phyloP scores from a whole-genome alignment of 2,329 filamentous ascomycete genomes.

The Chaetomiaceae sp. region DNA sequence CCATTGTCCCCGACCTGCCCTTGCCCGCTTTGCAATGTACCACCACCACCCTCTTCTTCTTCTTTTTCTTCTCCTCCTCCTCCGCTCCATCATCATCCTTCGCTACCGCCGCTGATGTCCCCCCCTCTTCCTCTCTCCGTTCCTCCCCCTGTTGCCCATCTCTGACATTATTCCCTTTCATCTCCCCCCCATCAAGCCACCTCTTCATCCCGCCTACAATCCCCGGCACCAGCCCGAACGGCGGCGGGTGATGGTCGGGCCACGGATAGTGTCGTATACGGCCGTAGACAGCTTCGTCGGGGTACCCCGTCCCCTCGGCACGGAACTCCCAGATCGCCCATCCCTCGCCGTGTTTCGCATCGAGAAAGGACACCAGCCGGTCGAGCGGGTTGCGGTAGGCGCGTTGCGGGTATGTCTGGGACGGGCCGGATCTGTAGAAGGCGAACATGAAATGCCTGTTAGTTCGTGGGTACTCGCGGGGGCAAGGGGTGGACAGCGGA shows the following conservation, averaged over 20 bases:
- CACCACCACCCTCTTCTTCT: slow-evolving; percentile 62
- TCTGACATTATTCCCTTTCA: slow-evolving; percentile 13
- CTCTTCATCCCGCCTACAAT: slow-evolving; percentile 91
- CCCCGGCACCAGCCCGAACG: slow-evolving; percentile 80
- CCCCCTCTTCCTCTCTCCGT: neutral
- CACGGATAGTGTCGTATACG: slow-evolving; percentile 89
- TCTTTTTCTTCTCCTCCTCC: neutral
- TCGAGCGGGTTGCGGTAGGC: slow-evolving; percentile 93
- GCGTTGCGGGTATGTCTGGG: slow-evolving; percentile 80
- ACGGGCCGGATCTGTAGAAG: slow-evolving; percentile 71
- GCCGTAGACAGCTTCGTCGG: slow-evolving; percentile 80
- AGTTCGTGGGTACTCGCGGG: too few relatives aligned
- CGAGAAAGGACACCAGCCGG: slow-evolving; percentile 80
- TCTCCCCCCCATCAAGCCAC: slow-evolving; percentile 62
- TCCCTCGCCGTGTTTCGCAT: slow-evolving; percentile 72
- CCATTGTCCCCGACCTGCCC: slow-evolving; percentile 82
- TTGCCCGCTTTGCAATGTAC: slow-evolving; percentile 98
- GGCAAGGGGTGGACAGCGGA: neutral
- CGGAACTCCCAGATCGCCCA: slow-evolving; percentile 99
- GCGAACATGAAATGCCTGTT: too few relatives aligned
- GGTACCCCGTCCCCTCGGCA: slow-evolving; percentile 93
- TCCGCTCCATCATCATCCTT: neutral
- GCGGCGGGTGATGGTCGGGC: slow-evolving; percentile 95
- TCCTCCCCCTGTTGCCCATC: neutral
- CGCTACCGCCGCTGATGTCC: too few relatives aligned